Evolutionary conservation across 176 grass and related monocot species (phyloP), one percentile per base, ranked within the genome.

Genomic region (Oropetium thomaeum): DNA sequence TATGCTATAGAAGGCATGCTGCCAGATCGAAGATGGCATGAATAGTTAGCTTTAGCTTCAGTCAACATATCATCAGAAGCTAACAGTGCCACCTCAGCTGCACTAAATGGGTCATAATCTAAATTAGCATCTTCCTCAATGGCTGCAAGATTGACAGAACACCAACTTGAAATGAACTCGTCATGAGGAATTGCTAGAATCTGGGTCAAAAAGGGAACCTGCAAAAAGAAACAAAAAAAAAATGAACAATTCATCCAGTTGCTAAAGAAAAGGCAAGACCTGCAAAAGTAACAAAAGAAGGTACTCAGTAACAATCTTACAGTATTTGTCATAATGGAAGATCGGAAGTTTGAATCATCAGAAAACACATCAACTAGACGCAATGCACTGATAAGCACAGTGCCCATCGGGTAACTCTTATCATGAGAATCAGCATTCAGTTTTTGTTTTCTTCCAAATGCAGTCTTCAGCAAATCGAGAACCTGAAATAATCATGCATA

Each of bases 291-390:
- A 32, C 4, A 23, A 15, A 80, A 68, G 41, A 25, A 77, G 22
- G 34, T 19, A 54, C 45, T 82, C 20, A 58, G 76, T 30, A 49
- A 68, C 69, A 79, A 80, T 61, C 81, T 87, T 92, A 98, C 89
- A 55, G 84, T 92, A 74, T 73, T 87, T 62, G 84, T 86, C 89
- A 98, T 92, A 82, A 98, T 90, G 45, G 87, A 92, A 58, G 87
- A 94, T 71, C 95, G 83, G 28, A 98, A 94, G 68, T 98, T 98
- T 77, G 95, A 98, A 81, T 98, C 95, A 69, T 92, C 95, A 65
- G 91, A 98, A 83, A 98, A 98, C 52, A 98, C 92, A 62, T 98
- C 95, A 83, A 91, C 89, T 57, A 98, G 72, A 51, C 75, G 89
- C 79, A 98, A 71, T 20, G 91, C 90, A 75, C 84, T 98, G 72